phyloP scores from a whole-genome alignment of 192 early-diverging fungal genomes.

The Anaeromyces robustus region DNA sequence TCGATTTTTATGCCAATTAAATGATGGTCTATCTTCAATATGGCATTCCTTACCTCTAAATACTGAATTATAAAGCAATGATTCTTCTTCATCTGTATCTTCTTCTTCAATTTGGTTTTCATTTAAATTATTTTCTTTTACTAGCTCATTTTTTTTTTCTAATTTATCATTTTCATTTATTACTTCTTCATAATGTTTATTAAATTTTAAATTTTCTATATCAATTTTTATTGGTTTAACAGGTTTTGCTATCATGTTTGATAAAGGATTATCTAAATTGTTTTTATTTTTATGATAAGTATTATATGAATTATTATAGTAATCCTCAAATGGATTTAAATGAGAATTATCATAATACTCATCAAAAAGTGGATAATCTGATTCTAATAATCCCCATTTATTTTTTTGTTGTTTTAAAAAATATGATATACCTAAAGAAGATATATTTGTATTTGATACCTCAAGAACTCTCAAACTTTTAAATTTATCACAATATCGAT shows the following conservation, averaged over 20 bases:
- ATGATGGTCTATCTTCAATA: background rate
- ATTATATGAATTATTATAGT: background rate
- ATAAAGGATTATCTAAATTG: background rate
- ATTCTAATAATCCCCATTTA: background rate
- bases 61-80: background rate
- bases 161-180: no score
- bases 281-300: background rate
- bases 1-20: background rate
- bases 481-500: background rate
- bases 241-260: background rate
- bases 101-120: background rate
- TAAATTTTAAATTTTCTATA: background rate
- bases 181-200: background rate
- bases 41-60: background rate
- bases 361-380: background rate
- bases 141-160: no score
- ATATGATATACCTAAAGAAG: background rate
- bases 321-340: background rate
- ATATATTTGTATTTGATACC: background rate
- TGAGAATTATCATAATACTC: background rate
- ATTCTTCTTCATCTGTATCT: background rate
- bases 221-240: background rate
- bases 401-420: background rate
- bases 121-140: background rate
- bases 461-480: background rate